Conservation (phyloP, 352 stramenopile genomes). For the Globisporangium mamillatum region DNA sequence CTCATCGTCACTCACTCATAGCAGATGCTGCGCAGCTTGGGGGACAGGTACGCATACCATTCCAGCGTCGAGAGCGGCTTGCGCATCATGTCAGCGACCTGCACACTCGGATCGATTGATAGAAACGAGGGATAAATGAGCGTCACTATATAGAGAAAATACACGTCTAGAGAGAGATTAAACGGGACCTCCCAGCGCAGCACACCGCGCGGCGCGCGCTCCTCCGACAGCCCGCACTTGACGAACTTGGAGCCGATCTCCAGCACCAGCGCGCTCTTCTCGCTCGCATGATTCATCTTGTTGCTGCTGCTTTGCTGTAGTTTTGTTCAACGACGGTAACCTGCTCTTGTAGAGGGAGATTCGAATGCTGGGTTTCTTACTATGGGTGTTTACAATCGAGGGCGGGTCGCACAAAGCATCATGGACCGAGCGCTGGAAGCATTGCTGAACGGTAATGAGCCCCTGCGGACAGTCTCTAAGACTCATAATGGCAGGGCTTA, state of each 20-base stretch:
- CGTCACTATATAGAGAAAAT: not conserved
- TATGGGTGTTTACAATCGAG: not conserved
- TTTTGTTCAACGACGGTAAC: not conserved
- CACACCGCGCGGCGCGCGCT: slow-evolving; percentile 67
- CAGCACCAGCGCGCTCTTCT: slow-evolving; percentile 74
- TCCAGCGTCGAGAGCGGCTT: slow-evolving; percentile 28
- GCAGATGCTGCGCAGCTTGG: slow-evolving; percentile 57
- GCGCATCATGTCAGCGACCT: slow-evolving; percentile 59
- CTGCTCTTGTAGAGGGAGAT: slow-evolving; percentile 13
- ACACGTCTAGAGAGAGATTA: not conserved
- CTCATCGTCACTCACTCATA: slow-evolving; percentile 54
- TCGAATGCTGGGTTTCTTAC: not conserved
- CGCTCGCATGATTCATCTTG: slow-evolving; percentile 23
- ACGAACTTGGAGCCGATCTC: slow-evolving; percentile 71
- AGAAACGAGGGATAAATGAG: not conserved
- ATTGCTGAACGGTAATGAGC: slow-evolving; percentile 14
- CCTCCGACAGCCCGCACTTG: slow-evolving; percentile 69
- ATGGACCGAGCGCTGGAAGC: slow-evolving; percentile 17
- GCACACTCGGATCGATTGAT: not conserved
- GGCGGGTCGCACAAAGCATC: not conserved
- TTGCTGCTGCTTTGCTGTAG: not conserved
- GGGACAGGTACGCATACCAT: slow-evolving; percentile 51
- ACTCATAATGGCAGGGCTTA: not conserved
- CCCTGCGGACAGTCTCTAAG: not conserved
- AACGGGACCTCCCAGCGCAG: slow-evolving; percentile 50